Conservation (phyloP, 257 asterid species). For the Petunia axillaris region DNA sequence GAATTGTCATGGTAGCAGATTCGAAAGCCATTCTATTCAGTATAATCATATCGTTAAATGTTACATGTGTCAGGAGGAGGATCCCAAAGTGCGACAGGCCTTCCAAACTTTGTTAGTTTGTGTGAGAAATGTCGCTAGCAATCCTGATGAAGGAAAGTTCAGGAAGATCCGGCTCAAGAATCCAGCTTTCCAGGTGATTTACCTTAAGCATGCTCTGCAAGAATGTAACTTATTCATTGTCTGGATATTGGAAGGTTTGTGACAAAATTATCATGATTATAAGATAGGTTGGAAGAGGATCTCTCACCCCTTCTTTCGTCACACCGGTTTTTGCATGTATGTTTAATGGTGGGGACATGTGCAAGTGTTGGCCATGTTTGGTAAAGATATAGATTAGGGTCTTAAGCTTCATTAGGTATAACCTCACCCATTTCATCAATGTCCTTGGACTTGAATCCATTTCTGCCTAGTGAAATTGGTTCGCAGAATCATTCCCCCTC, state of each 20-base stretch:
- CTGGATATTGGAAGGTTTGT: neutral
- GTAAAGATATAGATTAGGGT: neutral
- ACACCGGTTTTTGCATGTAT: neutral
- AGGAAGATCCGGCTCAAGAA: slow-evolving; percentile 75
- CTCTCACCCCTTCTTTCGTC: neutral
- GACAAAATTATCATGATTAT: neutral
- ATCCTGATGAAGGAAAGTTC: slow-evolving; percentile 69
- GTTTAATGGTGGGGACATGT: neutral
- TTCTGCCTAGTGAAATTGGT: neutral
- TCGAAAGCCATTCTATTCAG: neutral
- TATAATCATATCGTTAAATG: slow-evolving; percentile 10
- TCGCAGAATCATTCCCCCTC: neutral
- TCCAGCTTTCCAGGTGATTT: slow-evolving; percentile 71
- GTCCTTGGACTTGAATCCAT: neutral
- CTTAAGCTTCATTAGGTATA: neutral
- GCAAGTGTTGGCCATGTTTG: neutral
- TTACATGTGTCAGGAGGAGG: slow-evolving; percentile 49
- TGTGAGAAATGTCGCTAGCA: slow-evolving; percentile 51
- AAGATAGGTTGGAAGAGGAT: neutral
- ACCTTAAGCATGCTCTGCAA: neutral
- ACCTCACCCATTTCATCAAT: neutral
- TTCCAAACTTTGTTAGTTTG: slow-evolving; percentile 63
- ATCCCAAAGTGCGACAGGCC: slow-evolving; percentile 43
- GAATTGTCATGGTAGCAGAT: neutral
- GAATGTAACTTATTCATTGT: neutral